A percentile compares a stretch with the other conserved stretches of the same genome.
These are phyloP conservation scores for Hypericum perforatum DNA, from an alignment of 345 rosid genomes.

Conservation along the genomic window DNA sequence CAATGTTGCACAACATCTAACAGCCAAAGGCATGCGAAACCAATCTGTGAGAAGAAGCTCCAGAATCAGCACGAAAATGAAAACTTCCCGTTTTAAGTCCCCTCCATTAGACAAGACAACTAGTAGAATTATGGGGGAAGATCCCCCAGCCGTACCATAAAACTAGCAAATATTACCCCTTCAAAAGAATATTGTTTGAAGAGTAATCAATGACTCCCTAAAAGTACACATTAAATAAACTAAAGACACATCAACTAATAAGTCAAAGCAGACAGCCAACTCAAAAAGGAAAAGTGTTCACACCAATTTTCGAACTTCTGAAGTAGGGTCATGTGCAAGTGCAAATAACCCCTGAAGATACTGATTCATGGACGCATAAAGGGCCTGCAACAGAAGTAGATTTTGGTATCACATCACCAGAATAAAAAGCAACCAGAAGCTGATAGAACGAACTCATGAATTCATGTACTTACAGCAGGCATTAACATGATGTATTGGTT, in stretches of 20 bases:
- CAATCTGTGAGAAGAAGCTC: too few species aligned
- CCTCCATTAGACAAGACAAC: too few species aligned
- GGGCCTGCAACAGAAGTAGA: conserved; percentile 41
- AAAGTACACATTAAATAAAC: not conserved
- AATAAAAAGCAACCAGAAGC: conserved; percentile 1
- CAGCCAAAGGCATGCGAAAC: too few species aligned
- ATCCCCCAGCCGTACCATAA: too few species aligned
- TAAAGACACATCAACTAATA: not conserved
- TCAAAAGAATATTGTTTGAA: too few species aligned
- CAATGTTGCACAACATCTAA: too few species aligned
- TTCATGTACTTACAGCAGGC: conserved; percentile 74
- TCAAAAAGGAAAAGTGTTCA: not conserved
- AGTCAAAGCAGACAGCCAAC: not conserved
- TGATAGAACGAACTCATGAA: conserved; percentile 7
- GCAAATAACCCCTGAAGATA: conserved; percentile 84
- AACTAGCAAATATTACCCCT: too few species aligned
- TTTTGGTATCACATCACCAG: not conserved
- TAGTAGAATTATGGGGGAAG: too few species aligned
- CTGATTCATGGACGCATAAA: conserved; percentile 38
- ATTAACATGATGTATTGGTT: conserved; percentile 81
- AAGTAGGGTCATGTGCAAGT: conserved; percentile 68
- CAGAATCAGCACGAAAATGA: too few species aligned
- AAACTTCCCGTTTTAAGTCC: too few species aligned
- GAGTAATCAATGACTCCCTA: too few species aligned
- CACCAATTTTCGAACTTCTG: conserved; percentile 65